Conservation (phyloP, 108 stramenopile species). For the Cyclotella sp. region DNA sequence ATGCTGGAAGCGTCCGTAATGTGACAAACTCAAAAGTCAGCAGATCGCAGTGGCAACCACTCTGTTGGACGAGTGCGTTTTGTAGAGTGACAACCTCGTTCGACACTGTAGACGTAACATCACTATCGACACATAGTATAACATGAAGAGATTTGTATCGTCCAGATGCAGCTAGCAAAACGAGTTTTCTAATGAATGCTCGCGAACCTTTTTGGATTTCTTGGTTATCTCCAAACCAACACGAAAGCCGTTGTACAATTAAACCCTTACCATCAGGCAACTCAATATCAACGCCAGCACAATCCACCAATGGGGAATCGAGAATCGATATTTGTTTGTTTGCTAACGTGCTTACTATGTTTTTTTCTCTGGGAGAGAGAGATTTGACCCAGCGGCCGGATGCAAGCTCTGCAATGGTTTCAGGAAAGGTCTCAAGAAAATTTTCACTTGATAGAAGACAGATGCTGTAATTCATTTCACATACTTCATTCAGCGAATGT, state of each 20-base stretch:
- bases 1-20: conserved; percentile 50
- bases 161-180: conserved; percentile 54
- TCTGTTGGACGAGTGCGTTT: conserved; percentile 58
- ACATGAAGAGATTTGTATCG: conserved; percentile 58
- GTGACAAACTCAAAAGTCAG: conserved; percentile 53
- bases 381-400: conserved; percentile 51
- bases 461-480: background rate
- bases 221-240: conserved; percentile 22
- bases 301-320: conserved; percentile 66
- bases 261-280: conserved; percentile 49
- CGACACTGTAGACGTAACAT: conserved; percentile 30
- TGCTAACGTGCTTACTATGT: conserved; percentile 4
- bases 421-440: conserved; percentile 68
- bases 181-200: conserved; percentile 38
- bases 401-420: conserved; percentile 55
- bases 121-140: conserved; percentile 58
- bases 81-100: conserved; percentile 54
- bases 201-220: conserved; percentile 20
- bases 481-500: background rate
- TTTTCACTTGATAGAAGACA: conserved; percentile 66
- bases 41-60: conserved; percentile 33
- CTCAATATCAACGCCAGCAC: conserved; percentile 70
- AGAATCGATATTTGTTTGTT: conserved; percentile 33
- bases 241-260: conserved; percentile 56
- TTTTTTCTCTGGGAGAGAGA: conserved; percentile 7